Evolutionary conservation across 2,329 filamentous ascomycete species (phyloP).

Genomic region (Cladorrhinum sp.): DNA sequence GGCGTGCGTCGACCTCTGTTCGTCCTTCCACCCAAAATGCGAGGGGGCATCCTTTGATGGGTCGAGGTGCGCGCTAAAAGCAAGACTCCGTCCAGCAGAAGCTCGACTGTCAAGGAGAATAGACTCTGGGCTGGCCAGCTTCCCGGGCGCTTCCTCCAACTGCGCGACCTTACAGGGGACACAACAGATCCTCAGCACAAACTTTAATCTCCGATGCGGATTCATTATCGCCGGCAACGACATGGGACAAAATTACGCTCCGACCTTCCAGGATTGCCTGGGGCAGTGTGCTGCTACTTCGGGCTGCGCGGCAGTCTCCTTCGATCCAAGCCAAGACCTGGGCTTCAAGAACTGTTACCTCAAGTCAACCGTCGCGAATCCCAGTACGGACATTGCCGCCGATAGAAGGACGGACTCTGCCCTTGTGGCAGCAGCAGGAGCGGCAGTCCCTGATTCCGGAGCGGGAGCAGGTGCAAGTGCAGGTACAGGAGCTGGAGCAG

Average conservation of each 20-base stretch:
- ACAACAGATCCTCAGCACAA: constrained; percentile 16
- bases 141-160: constrained; percentile 29
- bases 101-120: constrained; percentile 18
- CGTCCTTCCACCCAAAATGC: constrained; percentile 33
- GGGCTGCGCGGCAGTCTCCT: constrained; percentile 30
- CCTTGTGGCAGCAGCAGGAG: constrained; percentile 12
- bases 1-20: constrained; percentile 31
- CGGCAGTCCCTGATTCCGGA: neutral
- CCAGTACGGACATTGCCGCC: constrained; percentile 15
- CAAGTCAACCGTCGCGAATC: constrained; percentile 23
- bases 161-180: constrained; percentile 26
- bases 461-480: no score
- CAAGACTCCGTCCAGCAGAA: constrained; percentile 13
- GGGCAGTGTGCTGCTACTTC: constrained; percentile 27
- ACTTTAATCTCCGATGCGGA: constrained; percentile 28
- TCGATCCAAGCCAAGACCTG: constrained; percentile 26
- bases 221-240: constrained; percentile 31
- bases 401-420: constrained; percentile 30
- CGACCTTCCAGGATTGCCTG: constrained; percentile 32
- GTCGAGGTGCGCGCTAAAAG: constrained; percentile 29
- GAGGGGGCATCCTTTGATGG: constrained; percentile 29
- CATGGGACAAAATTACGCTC: constrained; percentile 29
- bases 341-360: constrained; percentile 36
- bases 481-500: constrained; percentile 2
- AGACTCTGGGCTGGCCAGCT: constrained; percentile 30